These are phyloP conservation scores for Adansonia grandidieri DNA, from an alignment of 441 rosid species.

Conservation along the genomic window DNA sequence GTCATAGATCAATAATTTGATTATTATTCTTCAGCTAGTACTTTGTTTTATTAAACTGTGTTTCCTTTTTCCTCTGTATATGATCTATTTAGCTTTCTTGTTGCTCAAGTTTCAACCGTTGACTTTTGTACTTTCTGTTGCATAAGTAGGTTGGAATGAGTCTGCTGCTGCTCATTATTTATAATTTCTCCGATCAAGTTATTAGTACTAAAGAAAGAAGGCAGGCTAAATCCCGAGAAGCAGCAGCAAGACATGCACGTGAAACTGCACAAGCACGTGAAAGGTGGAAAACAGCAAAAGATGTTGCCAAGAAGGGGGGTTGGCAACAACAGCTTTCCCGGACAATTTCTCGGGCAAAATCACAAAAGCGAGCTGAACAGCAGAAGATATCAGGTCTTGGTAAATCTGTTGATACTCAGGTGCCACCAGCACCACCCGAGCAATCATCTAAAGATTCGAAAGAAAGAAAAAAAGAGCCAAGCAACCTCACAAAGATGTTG, in stretches of 20 bases:
- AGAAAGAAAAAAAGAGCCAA: constrained; percentile 43
- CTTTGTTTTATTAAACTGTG: neutral
- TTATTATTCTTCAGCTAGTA: constrained; percentile 8
- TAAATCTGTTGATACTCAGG: constrained; percentile 26
- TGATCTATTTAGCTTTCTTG: constrained; percentile 8
- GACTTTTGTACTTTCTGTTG: constrained; percentile 28
- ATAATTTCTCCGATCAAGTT: constrained; percentile 76
- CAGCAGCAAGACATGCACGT: constrained; percentile 64
- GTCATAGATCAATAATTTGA: constrained; percentile 1
- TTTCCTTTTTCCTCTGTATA: neutral
- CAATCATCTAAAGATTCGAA: constrained; percentile 42
- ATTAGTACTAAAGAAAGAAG: constrained; percentile 59
- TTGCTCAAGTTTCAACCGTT: constrained; percentile 2
- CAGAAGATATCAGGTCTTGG: constrained; percentile 23
- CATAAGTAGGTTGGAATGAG: constrained; percentile 51
- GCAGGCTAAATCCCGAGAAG: constrained; percentile 66
- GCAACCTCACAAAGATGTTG: constrained; percentile 55
- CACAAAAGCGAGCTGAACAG: constrained; percentile 35
- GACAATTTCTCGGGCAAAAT: constrained; percentile 61
- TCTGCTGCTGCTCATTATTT: constrained; percentile 55
- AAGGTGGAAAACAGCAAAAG: constrained; percentile 66
- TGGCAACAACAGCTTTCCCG: constrained; percentile 56
- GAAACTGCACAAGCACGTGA: constrained; percentile 74
- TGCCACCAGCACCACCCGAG: constrained; percentile 37
- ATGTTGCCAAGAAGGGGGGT: constrained; percentile 54